Base-by-base conservation (phyloP, 176 grass and related monocot genomes). In the Aegilops bicornis region DNA sequence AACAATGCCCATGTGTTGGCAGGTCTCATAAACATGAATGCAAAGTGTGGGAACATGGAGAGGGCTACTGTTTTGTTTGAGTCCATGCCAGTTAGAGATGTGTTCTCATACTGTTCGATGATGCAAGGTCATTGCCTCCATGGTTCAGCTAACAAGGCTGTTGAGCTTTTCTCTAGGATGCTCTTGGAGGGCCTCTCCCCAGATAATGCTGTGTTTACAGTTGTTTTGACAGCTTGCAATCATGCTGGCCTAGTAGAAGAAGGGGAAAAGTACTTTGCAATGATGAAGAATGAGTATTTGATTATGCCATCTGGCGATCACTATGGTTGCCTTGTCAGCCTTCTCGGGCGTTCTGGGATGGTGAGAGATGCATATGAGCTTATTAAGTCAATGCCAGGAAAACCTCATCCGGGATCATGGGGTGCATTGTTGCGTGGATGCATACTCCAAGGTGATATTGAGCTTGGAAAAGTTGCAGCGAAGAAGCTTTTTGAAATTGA, bases 61-160 rank as follows among this genome's bases (percentile, higher is more conserved):
- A 94, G 90, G 85, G 97, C 97, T 62, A 74, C 85, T 63, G 30
- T 75, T 70, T 79, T 98, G 56, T 98, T 98, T 72, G 88, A 91
- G 59, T 92, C 91, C 33, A 94, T 98, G 90, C 87, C 85, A 69
- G 85, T 86, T 47, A 91, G 82, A 89, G 88, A 96, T 73, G 83
- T 94, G 54, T 86, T 94, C 54, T 94, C 94, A 33, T 96, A 94
- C 73, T 96, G 89, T 78, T 98, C 92, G 23, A 82, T 98, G 92
- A 98, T 94, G 92, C 93, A 98, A 90, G 97, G 97, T 33, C 91
- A 94, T 88, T 94, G 89, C 76, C 90, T 98, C 73, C 90, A 96
- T 80, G 94, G 97, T 88, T 88, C 79, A 61, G 85, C 94, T 89
- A 74, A 84, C 79, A 96, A 92, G 84, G 97, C 94, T 45, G 87